Conservation (phyloP, 2,329 filamentous ascomycete genomes). For the Tolypocladium amazonense region DNA sequence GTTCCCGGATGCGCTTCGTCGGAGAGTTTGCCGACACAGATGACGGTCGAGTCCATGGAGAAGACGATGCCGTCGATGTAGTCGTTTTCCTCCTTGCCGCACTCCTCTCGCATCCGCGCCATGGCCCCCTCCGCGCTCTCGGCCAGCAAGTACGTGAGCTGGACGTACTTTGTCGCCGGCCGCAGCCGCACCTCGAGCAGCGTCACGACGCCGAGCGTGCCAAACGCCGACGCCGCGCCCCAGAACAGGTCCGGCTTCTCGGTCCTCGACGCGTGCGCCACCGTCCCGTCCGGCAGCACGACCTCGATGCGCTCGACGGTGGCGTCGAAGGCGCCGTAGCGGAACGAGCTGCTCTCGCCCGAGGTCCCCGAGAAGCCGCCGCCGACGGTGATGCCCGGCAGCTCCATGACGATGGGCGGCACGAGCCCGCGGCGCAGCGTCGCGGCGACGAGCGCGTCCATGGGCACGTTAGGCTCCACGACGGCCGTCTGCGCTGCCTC, state of each 20-base stretch:
- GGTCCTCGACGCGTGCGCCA: conserved; percentile 41
- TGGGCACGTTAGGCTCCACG: conserved; percentile 61
- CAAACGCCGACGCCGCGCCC: conserved; percentile 54
- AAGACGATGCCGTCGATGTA: conserved; percentile 64
- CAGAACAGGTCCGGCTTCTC: conserved; percentile 50
- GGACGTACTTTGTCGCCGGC: conserved; percentile 43
- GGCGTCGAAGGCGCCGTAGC: conserved; percentile 54
- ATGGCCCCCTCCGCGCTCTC: conserved; percentile 26
- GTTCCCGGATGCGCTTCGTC: conserved; percentile 28
- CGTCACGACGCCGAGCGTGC: conserved; percentile 57
- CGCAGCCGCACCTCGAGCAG: conserved; percentile 50
- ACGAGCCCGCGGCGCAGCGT: conserved; percentile 46
- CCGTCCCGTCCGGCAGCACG: conserved; percentile 48
- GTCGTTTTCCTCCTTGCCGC: conserved; percentile 33
- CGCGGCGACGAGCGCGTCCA: conserved; percentile 51
- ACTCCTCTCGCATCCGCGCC: conserved; percentile 33
- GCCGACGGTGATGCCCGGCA: conserved; percentile 61
- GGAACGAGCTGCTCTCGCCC: conserved; percentile 59
- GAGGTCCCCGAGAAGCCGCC: conserved; percentile 58
- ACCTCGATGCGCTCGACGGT: conserved; percentile 54
- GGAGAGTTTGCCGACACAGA: conserved; percentile 50
- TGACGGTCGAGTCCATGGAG: conserved; percentile 39
- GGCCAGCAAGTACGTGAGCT: conserved; percentile 43
- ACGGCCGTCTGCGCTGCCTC: conserved; percentile 39
- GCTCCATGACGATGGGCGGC: conserved; percentile 60